Base-by-base conservation (phyloP, 148 eudicot genomes). In the Rhododendron williamsianum region DNA sequence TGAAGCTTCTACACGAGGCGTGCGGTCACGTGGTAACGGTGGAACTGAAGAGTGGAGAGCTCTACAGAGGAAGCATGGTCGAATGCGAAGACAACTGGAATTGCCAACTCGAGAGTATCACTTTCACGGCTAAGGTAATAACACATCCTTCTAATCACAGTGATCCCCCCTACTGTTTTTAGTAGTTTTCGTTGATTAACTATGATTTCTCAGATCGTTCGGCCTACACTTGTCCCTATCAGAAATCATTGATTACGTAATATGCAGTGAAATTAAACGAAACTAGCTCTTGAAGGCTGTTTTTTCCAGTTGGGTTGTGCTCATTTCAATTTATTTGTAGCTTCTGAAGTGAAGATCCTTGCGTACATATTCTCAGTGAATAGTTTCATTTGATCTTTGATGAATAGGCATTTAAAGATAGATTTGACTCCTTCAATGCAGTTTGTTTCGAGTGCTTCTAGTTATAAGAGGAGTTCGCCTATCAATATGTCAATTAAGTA, bases 71-170 rank as follows among this genome's bases (percentile, higher is more conserved):
- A 80, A 89, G 93, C 77, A 91, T 96, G 96, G 78, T 94, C 78
- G 99, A 96, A 82, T 96, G 98, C 85, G 99, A 96, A 87, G 97
- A 96, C 84, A 95, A 95, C 89, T 96, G 98, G 99, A 96, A 96
- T 87, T 96, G 99, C 85, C 97, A 93, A 72, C 98, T 96, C 27
- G 98, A 96, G 78, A 93, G 88, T 84, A 95, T 96, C 88, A 96
- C 96, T 78, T 96, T 87, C 91, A 96, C 99, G 77, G 95, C 98
- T 54, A 96, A 90, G 96, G 98, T 94, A 16, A 54, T 18, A 54
- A 51, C 16, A 51, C 54, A 51, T 51, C 16, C 54, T 51, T 51
- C 54, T 51, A 12, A 51, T 51, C 51, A 48, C 51, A 48, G 51
- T 48, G 2, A 48, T 2, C 16, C 15, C 15, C 54, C 16, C 15